Base-by-base conservation (phyloP, 2,329 filamentous ascomycete species). In the Aspergillus ochraceus region DNA sequence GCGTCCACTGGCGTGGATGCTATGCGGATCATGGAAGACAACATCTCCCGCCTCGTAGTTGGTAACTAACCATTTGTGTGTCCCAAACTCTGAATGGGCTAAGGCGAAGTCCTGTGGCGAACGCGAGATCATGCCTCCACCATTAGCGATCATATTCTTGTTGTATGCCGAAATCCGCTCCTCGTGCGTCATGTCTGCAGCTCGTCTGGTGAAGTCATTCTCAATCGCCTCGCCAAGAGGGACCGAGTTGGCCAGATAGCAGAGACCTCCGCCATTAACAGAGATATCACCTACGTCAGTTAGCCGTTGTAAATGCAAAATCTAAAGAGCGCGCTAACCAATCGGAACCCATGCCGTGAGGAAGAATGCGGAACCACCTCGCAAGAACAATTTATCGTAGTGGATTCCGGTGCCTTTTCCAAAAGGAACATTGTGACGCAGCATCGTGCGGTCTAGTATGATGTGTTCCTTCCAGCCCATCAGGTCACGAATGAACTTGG, bases 1-100 rank as follows among this genome's bases (percentile, higher is more conserved):
- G 59, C 71, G 74, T 9, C 71, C 70, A 22, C 71, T 72, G 0
- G 71, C 74, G 66, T 81, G 76, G n/a, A 80, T 74, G 61, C 73
- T 73, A 61, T 75, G 79, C 10, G 78, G 74, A 58, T 78, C 73
- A 65, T 81, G 80, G 53, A 83, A 78, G 6, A 77, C 74, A 9
- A 77, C 74, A 68, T 77, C 75, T 2, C 74, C 75, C 4, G 74
- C 74, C 62, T 77, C 75, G 61, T 76, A 77, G 56, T 71, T 64
- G 2, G 70, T 69, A 4, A 73, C 67, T 14, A 77, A 59, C 75
- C 74, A 77, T 17, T 54, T 59, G 26, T 63, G 59, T 20, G 62
- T 55, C 19, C 62, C 63, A 17, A 60, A 52, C 4, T 59, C 60
- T 30, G 68, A 72, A n/a, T 66, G 61, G 49, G 64, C 66, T 1